Evolutionary conservation across 139 green algal species (phyloP).

Genomic region (Chlorella sp.): DNA sequence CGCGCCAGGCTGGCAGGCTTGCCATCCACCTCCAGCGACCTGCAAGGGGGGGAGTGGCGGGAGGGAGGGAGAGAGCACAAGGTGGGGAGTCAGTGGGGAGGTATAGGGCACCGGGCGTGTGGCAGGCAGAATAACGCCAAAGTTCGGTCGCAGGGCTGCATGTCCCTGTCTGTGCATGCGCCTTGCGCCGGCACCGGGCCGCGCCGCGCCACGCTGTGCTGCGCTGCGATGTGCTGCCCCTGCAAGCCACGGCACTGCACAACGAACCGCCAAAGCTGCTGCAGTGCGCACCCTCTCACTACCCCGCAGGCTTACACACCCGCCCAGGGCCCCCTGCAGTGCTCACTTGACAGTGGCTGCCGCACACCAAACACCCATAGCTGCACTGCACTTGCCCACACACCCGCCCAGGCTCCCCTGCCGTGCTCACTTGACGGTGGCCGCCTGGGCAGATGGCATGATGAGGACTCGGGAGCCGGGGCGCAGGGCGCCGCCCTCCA

Average conservation of each 20-base stretch:
- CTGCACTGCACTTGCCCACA: background rate
- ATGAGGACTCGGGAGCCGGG: slow-evolving; percentile 73
- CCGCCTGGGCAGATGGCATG: slow-evolving; percentile 63
- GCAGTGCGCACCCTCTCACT: too few species aligned
- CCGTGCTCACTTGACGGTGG: slow-evolving; percentile 60
- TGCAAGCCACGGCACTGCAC: background rate
- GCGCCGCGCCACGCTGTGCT: too few species aligned
- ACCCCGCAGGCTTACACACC: too few species aligned
- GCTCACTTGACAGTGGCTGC: too few species aligned
- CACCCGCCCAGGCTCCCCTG: background rate
- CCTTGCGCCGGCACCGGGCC: too few species aligned
- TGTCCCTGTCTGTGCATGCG: too few species aligned
- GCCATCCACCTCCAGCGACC: slow-evolving; percentile 47
- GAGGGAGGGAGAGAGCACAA: too few species aligned
- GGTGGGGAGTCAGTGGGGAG: too few species aligned
- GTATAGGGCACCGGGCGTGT: too few species aligned
- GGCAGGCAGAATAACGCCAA: too few species aligned
- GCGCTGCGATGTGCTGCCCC: background rate
- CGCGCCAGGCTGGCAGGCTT: slow-evolving; percentile 58
- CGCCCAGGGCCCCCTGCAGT: too few species aligned
- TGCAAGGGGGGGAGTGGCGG: slow-evolving; percentile 8
- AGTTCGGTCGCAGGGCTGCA: too few species aligned
- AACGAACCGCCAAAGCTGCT: background rate
- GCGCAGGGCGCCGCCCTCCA: slow-evolving; percentile 79
- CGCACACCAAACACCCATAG: background rate